phyloP scores from a whole-genome alignment of 2,329 filamentous ascomycete genomes.

The Aspergillus thermomutatus region DNA sequence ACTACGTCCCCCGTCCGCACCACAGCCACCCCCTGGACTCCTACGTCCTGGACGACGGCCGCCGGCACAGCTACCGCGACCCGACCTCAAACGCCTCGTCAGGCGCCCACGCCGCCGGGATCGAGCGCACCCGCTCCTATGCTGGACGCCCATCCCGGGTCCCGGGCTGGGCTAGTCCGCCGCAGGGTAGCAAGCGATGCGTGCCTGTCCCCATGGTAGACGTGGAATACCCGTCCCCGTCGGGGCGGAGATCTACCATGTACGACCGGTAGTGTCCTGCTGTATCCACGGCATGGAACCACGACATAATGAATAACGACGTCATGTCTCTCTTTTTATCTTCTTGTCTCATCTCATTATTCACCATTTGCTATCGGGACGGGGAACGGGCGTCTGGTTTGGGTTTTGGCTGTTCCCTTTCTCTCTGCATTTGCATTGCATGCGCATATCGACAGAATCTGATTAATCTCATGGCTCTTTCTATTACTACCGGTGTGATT shows the following conservation, averaged over 20 bases:
- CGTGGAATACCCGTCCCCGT: constrained; percentile 4
- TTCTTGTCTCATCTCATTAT: neutral
- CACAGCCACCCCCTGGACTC: constrained; percentile 22
- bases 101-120: neutral
- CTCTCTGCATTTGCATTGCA: neutral
- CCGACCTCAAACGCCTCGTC: constrained; percentile 14
- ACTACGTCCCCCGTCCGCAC: constrained; percentile 11
- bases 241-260: constrained; percentile 10
- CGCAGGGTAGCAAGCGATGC: neutral
- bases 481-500: no score
- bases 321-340: neutral
- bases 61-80: constrained; percentile 23
- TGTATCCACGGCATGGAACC: neutral
- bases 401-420: neutral
- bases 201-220: constrained; percentile 1
- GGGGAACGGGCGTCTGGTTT: neutral
- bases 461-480: neutral
- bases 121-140: constrained; percentile 21
- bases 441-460: neutral
- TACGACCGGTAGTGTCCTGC: constrained; percentile 9
- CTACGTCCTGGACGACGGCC: constrained; percentile 21
- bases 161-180: constrained; percentile 6
- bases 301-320: neutral
- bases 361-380: neutral
- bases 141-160: constrained; percentile 3